phyloP scores from a whole-genome alignment of 1,284 basidiomycete genomes.

The Ustilago bromivora region DNA sequence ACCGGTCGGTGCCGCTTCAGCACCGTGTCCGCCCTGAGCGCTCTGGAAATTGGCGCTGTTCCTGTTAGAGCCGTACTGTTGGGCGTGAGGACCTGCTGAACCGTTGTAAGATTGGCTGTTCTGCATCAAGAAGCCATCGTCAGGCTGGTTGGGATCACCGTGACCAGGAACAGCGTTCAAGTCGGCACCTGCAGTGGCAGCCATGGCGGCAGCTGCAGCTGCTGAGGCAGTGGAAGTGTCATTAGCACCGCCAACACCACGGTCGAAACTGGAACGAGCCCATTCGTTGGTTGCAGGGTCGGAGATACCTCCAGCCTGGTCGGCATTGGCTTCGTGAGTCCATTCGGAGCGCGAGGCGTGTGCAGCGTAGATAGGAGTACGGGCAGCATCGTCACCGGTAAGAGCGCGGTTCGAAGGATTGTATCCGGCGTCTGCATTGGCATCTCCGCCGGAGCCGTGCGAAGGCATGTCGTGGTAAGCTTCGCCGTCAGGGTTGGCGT shows the following conservation, averaged over 20 bases:
- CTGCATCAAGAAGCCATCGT: slow-evolving; percentile 51
- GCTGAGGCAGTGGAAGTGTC: slow-evolving; percentile 29
- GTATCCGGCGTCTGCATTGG: slow-evolving; percentile 36
- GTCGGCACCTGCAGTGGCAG: slow-evolving; percentile 43
- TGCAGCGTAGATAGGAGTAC: slow-evolving; percentile 51
- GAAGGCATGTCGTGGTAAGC: slow-evolving; percentile 18
- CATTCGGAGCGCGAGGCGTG: slow-evolving; percentile 47
- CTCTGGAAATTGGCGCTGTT: slow-evolving; percentile 45
- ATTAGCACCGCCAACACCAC: slow-evolving; percentile 2
- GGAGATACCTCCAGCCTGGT: slow-evolving; percentile 4
- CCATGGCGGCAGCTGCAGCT: slow-evolving; percentile 48
- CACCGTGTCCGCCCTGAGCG: slow-evolving; percentile 31
- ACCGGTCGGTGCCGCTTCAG: not conserved
- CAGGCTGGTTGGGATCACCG: slow-evolving; percentile 22
- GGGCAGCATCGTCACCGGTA: slow-evolving; percentile 29
- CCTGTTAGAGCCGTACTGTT: slow-evolving; percentile 33
- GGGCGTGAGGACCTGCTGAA: slow-evolving; percentile 18
- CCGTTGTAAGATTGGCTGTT: slow-evolving; percentile 30
- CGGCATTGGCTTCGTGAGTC: slow-evolving; percentile 22
- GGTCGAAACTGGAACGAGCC: slow-evolving; percentile 37
- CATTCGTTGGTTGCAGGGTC: slow-evolving; percentile 42
- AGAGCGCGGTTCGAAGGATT: slow-evolving; percentile 18
- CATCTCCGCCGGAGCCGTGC: slow-evolving; percentile 18
- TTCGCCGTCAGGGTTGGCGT: slow-evolving; percentile 22
- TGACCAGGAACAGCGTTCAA: slow-evolving; percentile 42